Evolutionary conservation across 2,329 filamentous ascomycete species (phyloP).

Genomic region (Cordyceps tenuipes): DNA sequence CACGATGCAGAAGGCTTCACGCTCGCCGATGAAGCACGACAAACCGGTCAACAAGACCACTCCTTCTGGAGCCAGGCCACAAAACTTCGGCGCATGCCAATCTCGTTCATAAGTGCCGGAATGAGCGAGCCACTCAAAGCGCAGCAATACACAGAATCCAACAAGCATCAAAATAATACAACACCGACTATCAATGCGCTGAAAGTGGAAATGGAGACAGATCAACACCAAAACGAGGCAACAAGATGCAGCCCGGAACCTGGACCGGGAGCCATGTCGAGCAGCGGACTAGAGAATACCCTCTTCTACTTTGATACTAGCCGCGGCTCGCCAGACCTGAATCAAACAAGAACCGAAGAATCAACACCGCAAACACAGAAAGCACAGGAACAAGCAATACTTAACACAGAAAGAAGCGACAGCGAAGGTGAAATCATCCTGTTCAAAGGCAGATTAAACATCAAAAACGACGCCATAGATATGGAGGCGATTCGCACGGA

Average conservation of each 20-base stretch:
- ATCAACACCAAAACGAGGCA: slow-evolving; percentile 13
- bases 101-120: slow-evolving; percentile 47
- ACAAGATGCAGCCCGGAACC: slow-evolving; percentile 13
- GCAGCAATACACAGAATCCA: not conserved
- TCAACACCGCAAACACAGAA: not conserved
- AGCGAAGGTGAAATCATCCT: slow-evolving; percentile 64
- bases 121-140: slow-evolving; percentile 36
- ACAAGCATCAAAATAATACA: slow-evolving; percentile 22
- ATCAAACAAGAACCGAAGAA: not conserved
- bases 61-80: slow-evolving; percentile 28
- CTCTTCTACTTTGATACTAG: slow-evolving; percentile 32
- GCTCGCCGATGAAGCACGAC: slow-evolving; percentile 18
- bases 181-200: not conserved
- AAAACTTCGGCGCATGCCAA: slow-evolving; percentile 39
- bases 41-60: slow-evolving; percentile 14
- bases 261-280: not conserved
- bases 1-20: slow-evolving; percentile 12
- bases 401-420: slow-evolving; percentile 31
- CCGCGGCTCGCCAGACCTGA: not conserved
- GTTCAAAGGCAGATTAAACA: slow-evolving; percentile 42
- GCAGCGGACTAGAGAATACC: not conserved
- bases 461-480: slow-evolving; percentile 12
- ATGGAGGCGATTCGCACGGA: slow-evolving; percentile 25
- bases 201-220: slow-evolving; percentile 6
- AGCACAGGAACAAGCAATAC: not conserved